phyloP scores from a whole-genome alignment of 345 rosid species.

The Citrus inodora region DNA sequence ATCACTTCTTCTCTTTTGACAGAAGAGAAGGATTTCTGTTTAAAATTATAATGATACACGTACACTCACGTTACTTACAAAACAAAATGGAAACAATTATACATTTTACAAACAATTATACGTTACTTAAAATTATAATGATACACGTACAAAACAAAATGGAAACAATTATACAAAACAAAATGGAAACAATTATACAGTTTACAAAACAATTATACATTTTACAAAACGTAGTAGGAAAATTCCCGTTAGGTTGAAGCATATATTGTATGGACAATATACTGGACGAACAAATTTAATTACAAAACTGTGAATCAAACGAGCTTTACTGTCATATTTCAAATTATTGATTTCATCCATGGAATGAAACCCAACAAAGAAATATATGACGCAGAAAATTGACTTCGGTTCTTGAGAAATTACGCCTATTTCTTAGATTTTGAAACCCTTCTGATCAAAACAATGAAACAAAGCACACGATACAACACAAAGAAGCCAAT shows the following conservation, averaged over 20 bases:
- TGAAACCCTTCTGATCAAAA: constrained; percentile 72
- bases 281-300: background rate
- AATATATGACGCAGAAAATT: no score
- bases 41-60: no score
- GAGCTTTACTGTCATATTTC: background rate
- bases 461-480: constrained; percentile 72
- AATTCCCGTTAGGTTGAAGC: background rate
- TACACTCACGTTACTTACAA: no score
- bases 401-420: background rate
- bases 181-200: background rate
- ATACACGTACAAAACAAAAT: no score
- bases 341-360: constrained; percentile 1
- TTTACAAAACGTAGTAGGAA: background rate
- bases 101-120: background rate
- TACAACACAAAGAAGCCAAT: constrained; percentile 82
- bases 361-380: background rate
- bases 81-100: no score
- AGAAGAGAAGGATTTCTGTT: no score
- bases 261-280: background rate
- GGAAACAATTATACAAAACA: background rate
- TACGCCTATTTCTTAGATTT: constrained; percentile 52
- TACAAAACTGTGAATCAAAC: background rate
- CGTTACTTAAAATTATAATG: no score
- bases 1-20: no score
- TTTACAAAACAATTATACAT: background rate